Conservation (phyloP, 2,329 filamentous ascomycete genomes). For the Plenodomus tracheiphilus region DNA sequence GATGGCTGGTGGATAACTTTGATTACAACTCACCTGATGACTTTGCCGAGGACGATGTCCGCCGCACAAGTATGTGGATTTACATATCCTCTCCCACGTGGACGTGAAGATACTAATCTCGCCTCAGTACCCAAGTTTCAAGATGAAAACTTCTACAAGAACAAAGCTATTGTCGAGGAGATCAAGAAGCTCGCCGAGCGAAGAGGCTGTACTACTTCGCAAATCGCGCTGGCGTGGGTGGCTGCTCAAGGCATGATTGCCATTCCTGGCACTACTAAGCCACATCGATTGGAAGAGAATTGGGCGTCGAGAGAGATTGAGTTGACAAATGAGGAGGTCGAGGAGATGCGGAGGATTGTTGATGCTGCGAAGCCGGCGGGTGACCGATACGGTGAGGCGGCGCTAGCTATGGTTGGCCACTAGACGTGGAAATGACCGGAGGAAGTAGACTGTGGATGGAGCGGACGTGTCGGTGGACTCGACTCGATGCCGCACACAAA, state of each 20-base stretch:
- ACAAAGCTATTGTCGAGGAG: constrained; percentile 32
- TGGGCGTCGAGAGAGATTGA: constrained; percentile 21
- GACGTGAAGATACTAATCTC: neutral
- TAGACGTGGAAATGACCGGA: constrained; percentile 1
- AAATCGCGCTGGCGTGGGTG: constrained; percentile 54
- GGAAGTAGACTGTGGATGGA: neutral
- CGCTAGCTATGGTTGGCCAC: constrained; percentile 20
- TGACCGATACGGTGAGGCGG: constrained; percentile 33
- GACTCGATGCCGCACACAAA: neutral
- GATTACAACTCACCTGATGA: constrained; percentile 46
- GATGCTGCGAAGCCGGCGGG: constrained; percentile 48
- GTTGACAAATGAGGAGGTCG: constrained; percentile 24
- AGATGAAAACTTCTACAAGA: constrained; percentile 40
- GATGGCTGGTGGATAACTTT: constrained; percentile 28
- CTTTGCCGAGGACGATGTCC: constrained; percentile 43
- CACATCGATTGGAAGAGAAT: constrained; percentile 23
- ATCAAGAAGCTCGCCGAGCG: constrained; percentile 29
- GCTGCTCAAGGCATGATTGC: constrained; percentile 53
- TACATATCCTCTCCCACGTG: neutral
- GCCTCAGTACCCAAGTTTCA: constrained; percentile 46
- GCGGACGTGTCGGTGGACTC: neutral
- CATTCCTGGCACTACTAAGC: constrained; percentile 52
- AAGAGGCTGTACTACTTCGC: constrained; percentile 59
- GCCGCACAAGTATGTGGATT: constrained; percentile 12
- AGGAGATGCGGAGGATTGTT: constrained; percentile 22